Evolutionary conservation across 2,329 filamentous ascomycete genomes (phyloP), one percentile per base, ranked within the genome.

Genomic region (Xylaria sp.): DNA sequence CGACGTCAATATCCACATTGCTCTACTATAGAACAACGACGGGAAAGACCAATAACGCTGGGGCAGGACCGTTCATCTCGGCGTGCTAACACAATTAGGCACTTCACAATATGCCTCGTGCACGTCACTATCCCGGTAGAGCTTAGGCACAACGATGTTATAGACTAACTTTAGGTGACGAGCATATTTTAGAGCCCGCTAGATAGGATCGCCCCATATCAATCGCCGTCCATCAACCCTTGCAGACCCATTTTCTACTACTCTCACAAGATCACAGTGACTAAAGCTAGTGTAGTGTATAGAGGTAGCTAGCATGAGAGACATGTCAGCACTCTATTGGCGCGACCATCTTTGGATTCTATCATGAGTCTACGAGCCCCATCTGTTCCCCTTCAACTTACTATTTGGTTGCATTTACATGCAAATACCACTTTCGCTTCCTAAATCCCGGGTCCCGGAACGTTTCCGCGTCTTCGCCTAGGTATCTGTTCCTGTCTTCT

Each of bases 291-390:
- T 13, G 46, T 10, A n/a, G n/a, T n/a, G n/a, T n/a, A n/a, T n/a
- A n/a, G n/a, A n/a, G n/a, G 15, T 56, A 46, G 15, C 18, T 55
- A 53, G 48, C 13, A 43, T 9, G 28, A 55, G 30, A 59, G 60
- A 56, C 30, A 23, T 56, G 65, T 64, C 48, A 67, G 65, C 60
- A 67, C 65, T 67, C 60, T 67, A 64, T 67, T 64, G 60, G 56
- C 55, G 61, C 60, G 30, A 58, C 52, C 25, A 10, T 12, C 30
- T 15, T 23, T 32, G 13, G 23, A 8, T 50, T 6, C 20, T 57
- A 3, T 20, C 15, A 9, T 25, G n/a, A 48, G 36, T n/a, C 23
- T 4, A 30, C n/a, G 36, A 55, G n/a, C 34, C 48, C 60, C 41
- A 34, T 52, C 1, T 23, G 59, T 60, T 25, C 41, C 39, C 25